Percentiles rank a stretch among this genome's conserved stretches.
These are phyloP conservation scores for Nitzschia sp. DNA, from an alignment of 108 stramenopile species.

Conservation along the genomic window DNA sequence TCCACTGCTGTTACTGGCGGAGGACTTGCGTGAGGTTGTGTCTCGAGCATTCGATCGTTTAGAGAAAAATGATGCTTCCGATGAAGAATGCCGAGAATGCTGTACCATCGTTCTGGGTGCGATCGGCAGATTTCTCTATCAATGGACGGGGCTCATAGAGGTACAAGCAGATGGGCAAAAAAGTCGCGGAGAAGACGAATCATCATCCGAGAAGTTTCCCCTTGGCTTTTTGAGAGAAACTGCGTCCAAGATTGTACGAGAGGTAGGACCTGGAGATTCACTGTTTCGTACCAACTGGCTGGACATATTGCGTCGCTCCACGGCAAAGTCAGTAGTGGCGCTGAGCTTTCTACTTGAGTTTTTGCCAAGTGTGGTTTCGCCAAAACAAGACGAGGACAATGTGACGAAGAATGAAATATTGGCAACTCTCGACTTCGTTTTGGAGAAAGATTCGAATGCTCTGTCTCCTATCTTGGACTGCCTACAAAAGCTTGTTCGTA, in stretches of 20 bases:
- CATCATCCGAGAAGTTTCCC: not conserved
- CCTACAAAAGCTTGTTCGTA: not conserved
- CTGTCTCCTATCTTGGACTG: not conserved
- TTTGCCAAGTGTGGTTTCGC: not conserved
- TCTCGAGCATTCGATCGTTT: no score
- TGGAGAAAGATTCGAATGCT: not conserved
- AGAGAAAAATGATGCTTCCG: not conserved
- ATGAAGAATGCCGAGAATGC: not conserved
- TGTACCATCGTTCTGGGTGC: not conserved
- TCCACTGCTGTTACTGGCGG: no score
- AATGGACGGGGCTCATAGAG: no score
- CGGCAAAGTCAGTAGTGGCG: not conserved
- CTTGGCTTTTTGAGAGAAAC: not conserved
- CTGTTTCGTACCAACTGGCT: not conserved
- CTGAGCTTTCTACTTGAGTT: not conserved
- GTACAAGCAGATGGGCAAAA: no score
- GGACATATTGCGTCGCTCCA: not conserved
- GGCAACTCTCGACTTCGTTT: not conserved
- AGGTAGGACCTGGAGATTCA: slow-evolving; percentile 4
- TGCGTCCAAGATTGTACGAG: not conserved
- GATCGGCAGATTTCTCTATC: not conserved
- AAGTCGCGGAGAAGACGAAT: not conserved
- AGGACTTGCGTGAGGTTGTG: no score
- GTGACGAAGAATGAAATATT: not conserved
- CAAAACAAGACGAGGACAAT: not conserved